These are phyloP conservation scores for Suillus alpinus DNA, from an alignment of 768 basidiomycete genomes.

Conservation along the genomic window DNA sequence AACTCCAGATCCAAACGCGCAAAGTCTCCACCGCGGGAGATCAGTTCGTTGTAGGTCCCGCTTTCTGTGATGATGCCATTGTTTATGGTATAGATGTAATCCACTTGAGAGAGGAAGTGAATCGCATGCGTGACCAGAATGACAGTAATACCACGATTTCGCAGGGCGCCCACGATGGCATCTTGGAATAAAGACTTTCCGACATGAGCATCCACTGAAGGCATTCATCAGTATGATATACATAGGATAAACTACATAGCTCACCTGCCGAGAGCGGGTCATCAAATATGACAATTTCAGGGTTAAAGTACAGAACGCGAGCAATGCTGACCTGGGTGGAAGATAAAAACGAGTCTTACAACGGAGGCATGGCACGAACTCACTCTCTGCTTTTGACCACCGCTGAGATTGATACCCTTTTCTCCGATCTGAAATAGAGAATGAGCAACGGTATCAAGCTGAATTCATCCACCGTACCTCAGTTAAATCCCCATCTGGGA, in stretches of 20 bases:
- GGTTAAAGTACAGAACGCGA: slow-evolving; percentile 62
- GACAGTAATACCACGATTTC: slow-evolving; percentile 46
- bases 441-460: not conserved
- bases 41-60: slow-evolving; percentile 52
- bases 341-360: not conserved
- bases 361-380: slow-evolving; percentile 7
- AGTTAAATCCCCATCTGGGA: slow-evolving; percentile 70
- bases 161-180: slow-evolving; percentile 51
- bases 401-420: slow-evolving; percentile 65
- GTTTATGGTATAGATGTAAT: slow-evolving; percentile 47
- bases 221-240: not conserved
- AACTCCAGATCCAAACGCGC: slow-evolving; percentile 59
- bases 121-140: slow-evolving; percentile 55
- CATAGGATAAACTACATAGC: slow-evolving; percentile 6
- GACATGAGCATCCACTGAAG: slow-evolving; percentile 71
- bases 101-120: slow-evolving; percentile 50
- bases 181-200: slow-evolving; percentile 65
- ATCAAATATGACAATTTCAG: slow-evolving; percentile 62
- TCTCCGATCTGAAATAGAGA: slow-evolving; percentile 53
- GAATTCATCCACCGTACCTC: slow-evolving; percentile 42
- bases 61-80: slow-evolving; percentile 45
- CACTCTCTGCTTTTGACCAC: slow-evolving; percentile 64
- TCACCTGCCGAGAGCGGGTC: slow-evolving; percentile 64
- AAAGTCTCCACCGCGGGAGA: slow-evolving; percentile 50
- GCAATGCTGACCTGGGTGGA: slow-evolving; percentile 59